Evolutionary conservation across 768 basidiomycete genomes (phyloP), one percentile per base, ranked within the genome.

Genomic region (Mrakia hoshinonis): DNA sequence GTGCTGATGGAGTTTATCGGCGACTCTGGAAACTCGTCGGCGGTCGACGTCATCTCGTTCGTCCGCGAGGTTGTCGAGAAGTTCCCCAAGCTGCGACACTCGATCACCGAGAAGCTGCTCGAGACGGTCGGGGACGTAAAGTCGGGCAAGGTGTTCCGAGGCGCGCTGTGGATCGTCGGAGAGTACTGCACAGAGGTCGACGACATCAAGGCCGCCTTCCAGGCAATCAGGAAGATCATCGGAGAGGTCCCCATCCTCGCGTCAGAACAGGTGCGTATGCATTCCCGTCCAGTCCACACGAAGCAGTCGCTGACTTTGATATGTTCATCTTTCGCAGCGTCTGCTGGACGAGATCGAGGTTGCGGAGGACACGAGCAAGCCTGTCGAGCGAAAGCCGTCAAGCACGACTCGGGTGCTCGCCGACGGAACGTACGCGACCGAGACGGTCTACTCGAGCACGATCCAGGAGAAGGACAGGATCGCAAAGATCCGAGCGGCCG

Each of bases 171-270:
- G 95, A 96, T 98, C 74, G 83, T 97, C n/a, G 95, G 96, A 74
- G 95, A 98, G 81, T 99, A 98, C 76, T 87, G 90, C 48, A 75
- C 78, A 9, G 79, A 79, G 24, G 86, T 87, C 74, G 81, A 82
- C 5, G 90, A 90, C 71, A 90, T 97, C 73, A 83, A 87, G 72
- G 83, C 80, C 55, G 84, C 87, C 1, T 87, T 96, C 84, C 82
- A 82, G 60, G 90, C 91, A 79, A 83, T 97, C 54, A 83, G 93
- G 68, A 87, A 87, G 77, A 88, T 91, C 18, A 80, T 99, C 46
- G 95, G 96, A 18, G 96, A 99, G 81, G 89, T 99, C n/a, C 96
- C 96, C 6, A 97, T 99, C 68, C 81, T 97, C 58, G 92, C 95
- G 1, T 88, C 89, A 0, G 93, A 96, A 81, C 90, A 91, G 80